Conservation (phyloP, 768 basidiomycete species). For the Phylloporus arenicola region DNA sequence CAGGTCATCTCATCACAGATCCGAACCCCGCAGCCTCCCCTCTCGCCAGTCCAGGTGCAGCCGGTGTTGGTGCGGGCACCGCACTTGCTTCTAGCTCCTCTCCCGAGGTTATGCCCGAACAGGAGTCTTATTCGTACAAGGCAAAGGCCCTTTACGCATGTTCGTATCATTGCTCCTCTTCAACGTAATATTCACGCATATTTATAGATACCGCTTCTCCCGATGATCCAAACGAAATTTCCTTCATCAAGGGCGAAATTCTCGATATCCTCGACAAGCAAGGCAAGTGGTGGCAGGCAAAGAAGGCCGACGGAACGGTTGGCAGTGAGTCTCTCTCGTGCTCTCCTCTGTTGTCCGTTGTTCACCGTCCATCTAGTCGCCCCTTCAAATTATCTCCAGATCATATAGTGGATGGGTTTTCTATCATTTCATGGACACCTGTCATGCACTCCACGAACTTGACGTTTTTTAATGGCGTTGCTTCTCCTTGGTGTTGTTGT, state of each 20-base stretch:
- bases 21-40: slow-evolving; percentile 52
- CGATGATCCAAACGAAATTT: slow-evolving; percentile 95
- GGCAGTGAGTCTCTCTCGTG: slow-evolving; percentile 60
- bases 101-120: slow-evolving; percentile 27
- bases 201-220: slow-evolving; percentile 80
- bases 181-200: slow-evolving; percentile 17
- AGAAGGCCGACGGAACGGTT: slow-evolving; percentile 64
- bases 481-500: slow-evolving; percentile 22
- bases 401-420: slow-evolving; percentile 46
- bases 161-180: slow-evolving; percentile 35
- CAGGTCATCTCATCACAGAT: slow-evolving; percentile 40
- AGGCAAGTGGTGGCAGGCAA: slow-evolving; percentile 92
- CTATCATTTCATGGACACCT: slow-evolving; percentile 23
- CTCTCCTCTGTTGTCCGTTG: neutral
- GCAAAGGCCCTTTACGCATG: slow-evolving; percentile 90
- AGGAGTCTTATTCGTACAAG: slow-evolving; percentile 58
- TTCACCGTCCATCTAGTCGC: slow-evolving; percentile 48
- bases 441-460: slow-evolving; percentile 26
- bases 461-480: slow-evolving; percentile 29
- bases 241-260: slow-evolving; percentile 87
- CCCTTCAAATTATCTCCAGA: slow-evolving; percentile 81
- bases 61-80: slow-evolving; percentile 55
- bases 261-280: slow-evolving; percentile 91
- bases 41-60: slow-evolving; percentile 58
- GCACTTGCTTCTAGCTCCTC: slow-evolving; percentile 22